Base-by-base conservation (phyloP, 805 yeast species). In the Schwanniomyces occidentalis region DNA sequence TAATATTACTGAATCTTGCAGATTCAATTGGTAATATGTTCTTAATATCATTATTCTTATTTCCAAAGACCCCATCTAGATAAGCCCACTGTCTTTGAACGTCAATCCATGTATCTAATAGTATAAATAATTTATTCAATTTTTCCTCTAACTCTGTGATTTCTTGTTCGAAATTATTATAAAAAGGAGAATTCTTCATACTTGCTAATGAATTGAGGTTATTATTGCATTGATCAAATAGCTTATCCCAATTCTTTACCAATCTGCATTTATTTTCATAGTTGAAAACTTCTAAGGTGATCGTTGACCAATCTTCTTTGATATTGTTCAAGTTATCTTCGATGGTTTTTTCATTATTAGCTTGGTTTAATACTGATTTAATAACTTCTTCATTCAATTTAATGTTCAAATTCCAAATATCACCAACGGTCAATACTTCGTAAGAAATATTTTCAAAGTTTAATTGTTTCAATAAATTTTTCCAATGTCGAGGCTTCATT, bases 31-130 rank as follows among this genome's bases (percentile, higher is more conserved):
- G 93, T 8, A 90, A 62, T 2, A 86, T 56, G n/a, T 61, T 65
- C 38, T 70, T 66, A 13, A 89, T 73, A 24, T 82, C 88, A 2
- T 67, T 65, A 27, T 73, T 75, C 13, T 45, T 38, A 1, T 69
- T 62, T 4, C 76, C 80, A 49, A 91, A 83, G 0, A 88, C 78
- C 2, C 95, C 96, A 43, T 78, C 82, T 15, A 90, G 65, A 52
- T 91, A 88, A 1, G 86, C 76, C 95, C 95, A 90, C 48, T 82
- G 86, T n/a, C 82, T 65, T 56, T 91, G 98, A 2, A 80, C 85
- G 21, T 87, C 95, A 17, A 84, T 71, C 95, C 96, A 89, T 0
- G 58, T 50, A 42, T 80, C 86, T 21, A 85, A 64, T 2, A 85
- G 51, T 1, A 64, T 61, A 27, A 69, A 71, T 1, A 87, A 46